These are phyloP conservation scores for Saccharomyces hybrid DNA, from an alignment of 1,139 yeast species.

Conservation along the genomic window DNA sequence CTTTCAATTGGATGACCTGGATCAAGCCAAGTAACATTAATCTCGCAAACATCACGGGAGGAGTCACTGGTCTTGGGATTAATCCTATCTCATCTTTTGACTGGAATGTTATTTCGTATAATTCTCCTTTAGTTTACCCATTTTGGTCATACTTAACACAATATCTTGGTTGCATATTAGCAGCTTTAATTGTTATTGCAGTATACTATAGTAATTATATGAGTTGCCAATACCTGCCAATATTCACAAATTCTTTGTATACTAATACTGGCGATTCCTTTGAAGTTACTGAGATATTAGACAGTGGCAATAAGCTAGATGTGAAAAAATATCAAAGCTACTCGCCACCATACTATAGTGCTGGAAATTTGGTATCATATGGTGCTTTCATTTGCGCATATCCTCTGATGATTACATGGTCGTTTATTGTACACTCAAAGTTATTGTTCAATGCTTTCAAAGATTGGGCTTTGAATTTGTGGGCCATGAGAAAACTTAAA, in stretches of 20 bases:
- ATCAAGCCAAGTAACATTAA: conserved; percentile 47
- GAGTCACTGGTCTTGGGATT: conserved; percentile 43
- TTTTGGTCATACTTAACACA: conserved; percentile 40
- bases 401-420: conserved; percentile 47
- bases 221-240: conserved; percentile 48
- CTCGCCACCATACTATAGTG: conserved; percentile 54
- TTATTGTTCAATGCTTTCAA: conserved; percentile 23
- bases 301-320: conserved; percentile 35
- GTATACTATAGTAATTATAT: conserved; percentile 45
- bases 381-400: conserved; percentile 53
- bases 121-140: conserved; percentile 36
- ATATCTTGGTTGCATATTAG: conserved; percentile 39
- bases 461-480: conserved; percentile 28
- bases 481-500: conserved; percentile 26
- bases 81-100: conserved; percentile 48
- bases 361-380: conserved; percentile 47
- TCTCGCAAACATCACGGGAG: conserved; percentile 49
- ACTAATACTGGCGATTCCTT: conserved; percentile 42
- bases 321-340: conserved; percentile 36
- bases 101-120: conserved; percentile 38
- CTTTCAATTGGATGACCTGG: conserved; percentile 61
- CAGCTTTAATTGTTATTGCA: conserved; percentile 37
- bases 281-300: conserved; percentile 38
- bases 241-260: conserved; percentile 42
- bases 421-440: conserved; percentile 28